Percentiles rank a stretch among this genome's conserved stretches.
These are phyloP conservation scores for Thelonectria rubi DNA, from an alignment of 2,329 filamentous ascomycete genomes.

Conservation along the genomic window DNA sequence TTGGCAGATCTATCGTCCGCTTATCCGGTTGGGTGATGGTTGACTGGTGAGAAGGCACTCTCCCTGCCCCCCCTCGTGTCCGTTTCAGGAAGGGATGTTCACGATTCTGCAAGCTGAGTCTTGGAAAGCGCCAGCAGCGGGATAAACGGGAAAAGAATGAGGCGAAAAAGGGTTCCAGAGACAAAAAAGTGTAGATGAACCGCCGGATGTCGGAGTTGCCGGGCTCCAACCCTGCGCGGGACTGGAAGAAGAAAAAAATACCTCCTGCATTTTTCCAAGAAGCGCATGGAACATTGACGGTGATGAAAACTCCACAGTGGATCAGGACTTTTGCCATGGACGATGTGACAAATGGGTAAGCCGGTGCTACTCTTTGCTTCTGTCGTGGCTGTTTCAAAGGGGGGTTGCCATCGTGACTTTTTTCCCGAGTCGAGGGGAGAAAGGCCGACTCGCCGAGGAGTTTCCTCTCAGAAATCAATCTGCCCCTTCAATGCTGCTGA, in stretches of 20 bases:
- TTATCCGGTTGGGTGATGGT: neutral
- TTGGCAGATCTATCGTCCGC: neutral
- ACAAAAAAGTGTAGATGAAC: neutral
- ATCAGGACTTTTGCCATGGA: neutral
- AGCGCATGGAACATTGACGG: conserved; percentile 2
- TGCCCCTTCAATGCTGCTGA: too few species aligned
- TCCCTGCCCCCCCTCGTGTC: neutral
- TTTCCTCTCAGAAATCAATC: neutral
- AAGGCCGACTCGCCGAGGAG: neutral
- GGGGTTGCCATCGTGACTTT: neutral
- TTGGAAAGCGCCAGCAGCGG: neutral
- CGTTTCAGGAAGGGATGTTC: neutral
- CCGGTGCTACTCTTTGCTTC: neutral
- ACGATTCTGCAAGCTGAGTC: neutral
- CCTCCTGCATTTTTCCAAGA: neutral
- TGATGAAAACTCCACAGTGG: neutral
- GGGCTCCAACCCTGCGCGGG: neutral
- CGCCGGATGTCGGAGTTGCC: neutral
- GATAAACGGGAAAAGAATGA: neutral
- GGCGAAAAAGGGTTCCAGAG: too few species aligned
- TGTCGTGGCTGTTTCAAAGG: neutral
- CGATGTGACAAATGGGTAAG: neutral
- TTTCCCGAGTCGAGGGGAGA: too few species aligned
- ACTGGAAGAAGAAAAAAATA: neutral
- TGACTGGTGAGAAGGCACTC: neutral